Evolutionary conservation across 495 filamentous ascomycete species (phyloP), one percentile per base, ranked within the genome.

Genomic region (Penicillium paxilli): DNA sequence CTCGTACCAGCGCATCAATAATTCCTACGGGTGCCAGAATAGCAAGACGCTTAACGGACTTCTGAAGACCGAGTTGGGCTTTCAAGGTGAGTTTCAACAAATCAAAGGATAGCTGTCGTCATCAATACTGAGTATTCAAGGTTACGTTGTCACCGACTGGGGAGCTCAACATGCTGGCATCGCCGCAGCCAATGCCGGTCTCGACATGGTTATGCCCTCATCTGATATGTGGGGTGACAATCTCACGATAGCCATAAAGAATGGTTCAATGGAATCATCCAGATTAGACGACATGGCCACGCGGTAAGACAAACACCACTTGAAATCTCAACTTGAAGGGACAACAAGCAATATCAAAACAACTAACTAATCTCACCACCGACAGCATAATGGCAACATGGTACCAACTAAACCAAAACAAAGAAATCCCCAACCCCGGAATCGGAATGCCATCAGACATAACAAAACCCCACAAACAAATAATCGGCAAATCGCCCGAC

Each of bases 321-420:
- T n/a, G n/a, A n/a, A n/a, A n/a, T n/a, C n/a, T n/a, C n/a, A n/a
- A n/a, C n/a, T n/a, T n/a, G n/a, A n/a, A n/a, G n/a, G n/a, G n/a
- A n/a, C n/a, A n/a, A n/a, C n/a, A n/a, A n/a, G n/a, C n/a, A n/a
- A 20, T 16, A 2, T 46, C 22, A 9, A 22, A 44, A 44, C 19
- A 11, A n/a, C 41, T 25, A 22, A 44, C 55, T 67, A 85, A 23
- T 14, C 35, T 9, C 10, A 16, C 6, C 17, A 8, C 35, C 11
- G 5, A 28, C 50, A 83, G 91, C 23, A 82, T 94, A 49, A 86
- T 96, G 4, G 91, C 91, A 1, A 78, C 90, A 0, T 94, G 90
- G 90, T 95, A 92, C 69, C 86, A 91, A 61, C 69, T 92, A 19
- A 83, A 85, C 4, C 90, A 94, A 66, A 87, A 92, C 57, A 80